These are phyloP conservation scores for Prunus salicina DNA, from an alignment of 306 rosid genomes.

Conservation along the genomic window DNA sequence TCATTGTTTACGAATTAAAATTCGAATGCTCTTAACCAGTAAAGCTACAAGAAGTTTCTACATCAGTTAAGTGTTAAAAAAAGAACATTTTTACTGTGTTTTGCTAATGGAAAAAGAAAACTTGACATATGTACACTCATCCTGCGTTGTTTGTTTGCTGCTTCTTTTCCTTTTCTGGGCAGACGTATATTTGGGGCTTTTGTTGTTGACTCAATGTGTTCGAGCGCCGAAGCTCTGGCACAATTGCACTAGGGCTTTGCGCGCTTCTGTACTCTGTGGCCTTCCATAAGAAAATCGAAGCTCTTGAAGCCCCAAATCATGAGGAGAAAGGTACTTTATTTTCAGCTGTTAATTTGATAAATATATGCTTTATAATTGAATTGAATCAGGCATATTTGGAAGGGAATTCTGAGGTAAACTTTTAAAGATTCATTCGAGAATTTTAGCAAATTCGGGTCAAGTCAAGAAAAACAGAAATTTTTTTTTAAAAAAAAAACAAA, in stretches of 20 bases:
- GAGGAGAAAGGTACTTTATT: not conserved
- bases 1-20: no score
- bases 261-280: not conserved
- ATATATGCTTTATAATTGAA: not conserved
- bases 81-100: no score
- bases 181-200: not conserved
- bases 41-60: accelerated
- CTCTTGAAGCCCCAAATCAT: not conserved
- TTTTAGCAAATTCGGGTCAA: not conserved
- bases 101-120: no score
- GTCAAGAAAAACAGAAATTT: not conserved
- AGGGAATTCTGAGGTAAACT: not conserved
- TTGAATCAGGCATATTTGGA: not conserved
- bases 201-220: not conserved
- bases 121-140: not conserved
- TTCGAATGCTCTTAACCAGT: no score
- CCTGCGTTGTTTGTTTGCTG: not conserved
- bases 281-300: not conserved
- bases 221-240: no score
- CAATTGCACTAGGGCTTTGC: not conserved
- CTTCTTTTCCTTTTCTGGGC: not conserved
- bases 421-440: not conserved
- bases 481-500: no score
- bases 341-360: not conserved
- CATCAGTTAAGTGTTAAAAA: no score